Base-by-base conservation (phyloP, 495 filamentous ascomycete genomes). In the Alectoria sarmentosa region DNA sequence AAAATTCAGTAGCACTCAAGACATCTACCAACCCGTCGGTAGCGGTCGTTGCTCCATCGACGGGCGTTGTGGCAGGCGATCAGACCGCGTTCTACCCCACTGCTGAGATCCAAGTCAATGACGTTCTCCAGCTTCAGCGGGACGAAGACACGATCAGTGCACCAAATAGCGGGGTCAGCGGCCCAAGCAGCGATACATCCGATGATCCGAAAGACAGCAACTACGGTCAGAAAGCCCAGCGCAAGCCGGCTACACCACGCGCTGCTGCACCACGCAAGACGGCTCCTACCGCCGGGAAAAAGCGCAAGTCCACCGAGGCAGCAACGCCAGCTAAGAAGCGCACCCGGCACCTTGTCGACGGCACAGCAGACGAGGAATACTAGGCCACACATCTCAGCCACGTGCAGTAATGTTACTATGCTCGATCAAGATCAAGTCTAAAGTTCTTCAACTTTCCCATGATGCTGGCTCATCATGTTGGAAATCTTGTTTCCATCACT, bases 151-250 rank as follows among this genome's bases (percentile, higher is more conserved):
- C 32, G 30, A 26, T 49, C 2, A 17, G 23, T 36, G 42, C 21
- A 49, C 30, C 21, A 23, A 61, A 37, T n/a, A 44, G 42, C 32
- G 60, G 7, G 13, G 4, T 37, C 30, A 61, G 30, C 36, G 34
- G 60, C 32, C 60, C 60, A 10, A 26, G 60, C 26, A 28, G 41
- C 28, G 60, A 49, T 15, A 26, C 11, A 36, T 26, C 60, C 6
- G 60, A 61, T 49, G 60, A 61, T n/a, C 42, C 60, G 30, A 61
- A 49, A 61, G 60, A 61, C 19, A 39, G 30, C 8, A 49, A n/a
- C 46, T 61, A 26, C 34, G 30, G 21, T 49, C 21, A 34, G 21
- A 49, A n/a, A 23, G 30, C 60, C 23, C 41, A 36, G 60, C 41
- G 21, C 42, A 61, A 48, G 30, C 32, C 23, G 11, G 42, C 28